Evolutionary conservation across 352 stramenopile species (phyloP).

Genomic region (Globisporangium barbulae): DNA sequence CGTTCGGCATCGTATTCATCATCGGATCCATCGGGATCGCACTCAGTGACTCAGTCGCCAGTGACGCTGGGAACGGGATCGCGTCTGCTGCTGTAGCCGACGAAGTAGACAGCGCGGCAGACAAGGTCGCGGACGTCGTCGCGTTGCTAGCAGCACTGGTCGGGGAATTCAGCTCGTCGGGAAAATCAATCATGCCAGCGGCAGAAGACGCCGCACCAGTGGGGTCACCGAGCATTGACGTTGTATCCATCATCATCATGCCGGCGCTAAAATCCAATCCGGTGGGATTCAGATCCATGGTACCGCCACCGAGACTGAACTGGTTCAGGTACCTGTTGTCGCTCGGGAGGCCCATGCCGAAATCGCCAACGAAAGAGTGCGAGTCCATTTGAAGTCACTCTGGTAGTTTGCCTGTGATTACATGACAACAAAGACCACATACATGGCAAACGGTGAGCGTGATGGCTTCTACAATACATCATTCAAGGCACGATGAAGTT

Average conservation of each 20-base stretch:
- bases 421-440: background rate
- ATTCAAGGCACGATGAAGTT: too few relatives aligned
- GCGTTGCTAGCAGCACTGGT: conserved; percentile 22
- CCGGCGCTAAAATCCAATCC: conserved; percentile 64
- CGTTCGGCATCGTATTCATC: conserved; percentile 20
- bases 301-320: conserved; percentile 48
- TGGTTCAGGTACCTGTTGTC: conserved; percentile 79
- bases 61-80: conserved; percentile 74
- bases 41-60: conserved; percentile 59
- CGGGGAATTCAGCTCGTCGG: conserved; percentile 82
- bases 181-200: conserved; percentile 78
- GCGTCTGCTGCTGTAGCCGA: conserved; percentile 38
- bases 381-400: conserved; percentile 50
- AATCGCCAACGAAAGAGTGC: conserved; percentile 73
- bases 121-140: conserved; percentile 28
- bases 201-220: conserved; percentile 21
- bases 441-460: background rate
- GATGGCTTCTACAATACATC: too few relatives aligned
- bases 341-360: conserved; percentile 56
- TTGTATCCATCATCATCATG: conserved; percentile 71
- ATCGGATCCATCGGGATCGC: conserved; percentile 25
- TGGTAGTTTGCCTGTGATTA: background rate
- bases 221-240: conserved; percentile 29
- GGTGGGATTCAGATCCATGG: conserved; percentile 36
- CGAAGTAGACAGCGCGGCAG: conserved; percentile 26